Evolutionary conservation across 164 flowering plant species (phyloP).

Genomic region (Kalanchoe fedtschenkoi): DNA sequence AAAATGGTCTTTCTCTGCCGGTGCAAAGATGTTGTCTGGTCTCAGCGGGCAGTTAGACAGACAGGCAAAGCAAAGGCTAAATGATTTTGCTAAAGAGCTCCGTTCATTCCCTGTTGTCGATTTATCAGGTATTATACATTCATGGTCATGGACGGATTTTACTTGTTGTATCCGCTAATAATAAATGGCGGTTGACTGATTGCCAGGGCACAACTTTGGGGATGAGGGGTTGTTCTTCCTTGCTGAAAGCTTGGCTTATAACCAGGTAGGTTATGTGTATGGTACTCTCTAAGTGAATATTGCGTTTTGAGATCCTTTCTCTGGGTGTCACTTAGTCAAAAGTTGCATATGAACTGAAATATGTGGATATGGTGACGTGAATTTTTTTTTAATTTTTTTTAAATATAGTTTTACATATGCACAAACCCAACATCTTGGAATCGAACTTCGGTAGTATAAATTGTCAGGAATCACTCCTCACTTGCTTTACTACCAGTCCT

Average conservation of each 20-base stretch:
- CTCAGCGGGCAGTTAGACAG: constrained; percentile 42
- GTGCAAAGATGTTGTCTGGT: constrained; percentile 60
- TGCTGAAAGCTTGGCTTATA: constrained; percentile 85
- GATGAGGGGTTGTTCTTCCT: constrained; percentile 91
- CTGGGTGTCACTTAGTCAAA: not conserved
- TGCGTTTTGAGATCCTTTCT: not conserved
- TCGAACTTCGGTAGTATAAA: too few species aligned
- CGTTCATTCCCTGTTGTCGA: constrained; percentile 63
- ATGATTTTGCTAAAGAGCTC: constrained; percentile 79
- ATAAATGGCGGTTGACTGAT: not conserved
- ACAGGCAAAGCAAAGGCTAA: constrained; percentile 60
- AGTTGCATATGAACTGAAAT: not conserved
- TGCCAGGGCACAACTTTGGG: constrained; percentile 83
- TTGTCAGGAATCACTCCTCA: not conserved
- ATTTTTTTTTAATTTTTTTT: too few species aligned
- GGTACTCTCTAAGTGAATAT: not conserved
- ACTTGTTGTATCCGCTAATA: not conserved
- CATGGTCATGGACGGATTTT: not conserved
- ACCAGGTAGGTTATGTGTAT: constrained; percentile 72
- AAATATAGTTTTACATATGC: too few species aligned
- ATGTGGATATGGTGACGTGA: not conserved
- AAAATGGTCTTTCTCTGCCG: constrained; percentile 69
- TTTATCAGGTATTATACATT: constrained; percentile 65
- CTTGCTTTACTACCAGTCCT: not conserved
- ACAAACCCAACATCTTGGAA: too few species aligned